Base-by-base conservation (phyloP, 768 basidiomycete species). In the Rhizopogon rudus region DNA sequence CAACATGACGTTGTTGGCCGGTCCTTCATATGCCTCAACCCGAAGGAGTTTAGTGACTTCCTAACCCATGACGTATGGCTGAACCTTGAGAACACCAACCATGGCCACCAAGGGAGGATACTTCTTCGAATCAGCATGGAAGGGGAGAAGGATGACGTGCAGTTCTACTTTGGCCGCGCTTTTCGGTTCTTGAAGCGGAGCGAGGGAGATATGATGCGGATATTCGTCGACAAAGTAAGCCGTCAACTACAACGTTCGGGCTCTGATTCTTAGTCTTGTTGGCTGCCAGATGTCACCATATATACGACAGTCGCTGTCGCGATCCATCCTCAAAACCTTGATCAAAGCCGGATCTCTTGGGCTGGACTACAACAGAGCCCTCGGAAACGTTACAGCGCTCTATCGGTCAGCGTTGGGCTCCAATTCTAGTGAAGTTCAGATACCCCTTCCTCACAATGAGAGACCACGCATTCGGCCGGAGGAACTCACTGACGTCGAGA, bases 81-180 rank as follows among this genome's bases (percentile, higher is more conserved):
- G 74, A 88, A 92, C 57, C 75, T 98, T 14, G 95, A 98, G 65
- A 84, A 87, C 0, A 40, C 55, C 44, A 64, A 67, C 17, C 63
- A 71, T 43, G 67, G 69, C 1, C 63, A 69, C 25, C 80, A 84
- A 52, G 94, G 97, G 5, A 82, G 93, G 35, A 80, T 98, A 49
- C 73, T 97, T 39, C 75, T 97, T 33, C 82, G 97, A 17, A 81
- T 98, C 55, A 95, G 93, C 66, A 97, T 98, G 94, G 97, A 99
- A 66, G 94, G 95, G 52, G 97, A 98, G 78, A 94, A 96, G 72
- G 94, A 97, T 63, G 97, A 99, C 67, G 91, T 93, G 7, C 91
- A 91, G 61, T 99, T 97, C 76, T 95, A 90, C 77, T 99, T 98
- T 64, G 97, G 97, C 28, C 81, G 94, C 33, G 96, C 88, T 3